Evolutionary conservation across 2,329 filamentous ascomycete species (phyloP), one percentile per base, ranked within the genome.

Genomic region (Epichloe aotearoae): DNA sequence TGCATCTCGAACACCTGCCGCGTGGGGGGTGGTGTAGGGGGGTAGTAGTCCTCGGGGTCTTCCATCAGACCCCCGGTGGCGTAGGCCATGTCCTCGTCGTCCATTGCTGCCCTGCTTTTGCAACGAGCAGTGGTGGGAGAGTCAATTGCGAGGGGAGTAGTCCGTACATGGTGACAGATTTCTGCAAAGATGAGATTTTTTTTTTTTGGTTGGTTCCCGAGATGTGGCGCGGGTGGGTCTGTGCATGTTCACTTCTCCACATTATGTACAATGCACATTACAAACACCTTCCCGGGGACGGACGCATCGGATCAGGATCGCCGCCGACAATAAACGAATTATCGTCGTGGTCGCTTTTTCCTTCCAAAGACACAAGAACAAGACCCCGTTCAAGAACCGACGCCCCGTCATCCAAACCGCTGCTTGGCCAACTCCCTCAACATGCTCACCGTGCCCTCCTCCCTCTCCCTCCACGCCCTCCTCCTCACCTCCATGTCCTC

Each of bases 391-490:
- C 23, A 8, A 12, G 11, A 20, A 40, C 37, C 12, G 2, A 2
- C 37, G 17, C 5, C 12, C 37, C 2, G 15, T 39, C 14, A 80
- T 26, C 87, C 87, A 74, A 87, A 95, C 55, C 86, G 76, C 69
- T 87, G 79, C 68, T 77, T 84, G 15, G 89, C 91, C 68, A 97
- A 68, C 59, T 82, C 80, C 67, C 76, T 84, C 61, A 97, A 62
- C 75, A 88, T 89, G 46, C 80, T 80, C 74, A 96, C 88, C 1
- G 88, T 95, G 61, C 80, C 81, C 55, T 89, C 83, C 68, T 97
- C 91, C 66, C 88, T 86, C 59, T 79, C 78, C 60, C 79, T 75
- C 66, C 87, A 83, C 56, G 77, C 80, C 58, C 75, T 73, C 48
- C 90, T 62, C 58, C 82, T 77, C 70, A 89, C 86, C 63, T 95